phyloP scores from a whole-genome alignment of 148 eudicot species.

The Vaccinium vitisidaea region DNA sequence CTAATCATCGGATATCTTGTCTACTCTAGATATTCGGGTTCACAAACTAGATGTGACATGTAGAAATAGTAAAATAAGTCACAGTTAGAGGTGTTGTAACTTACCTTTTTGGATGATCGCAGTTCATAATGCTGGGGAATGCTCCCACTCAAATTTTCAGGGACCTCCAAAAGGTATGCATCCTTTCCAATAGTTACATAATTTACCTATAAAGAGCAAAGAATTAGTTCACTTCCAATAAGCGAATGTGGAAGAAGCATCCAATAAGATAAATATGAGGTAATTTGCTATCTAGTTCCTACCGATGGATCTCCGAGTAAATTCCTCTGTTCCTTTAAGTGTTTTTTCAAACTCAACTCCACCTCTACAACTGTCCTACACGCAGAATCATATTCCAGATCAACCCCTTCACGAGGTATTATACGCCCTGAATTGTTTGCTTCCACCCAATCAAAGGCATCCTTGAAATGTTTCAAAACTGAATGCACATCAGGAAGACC shows the following conservation, averaged over 20 bases:
- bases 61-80: not conserved
- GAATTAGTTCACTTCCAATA: not conserved
- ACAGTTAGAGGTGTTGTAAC: not conserved
- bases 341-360: conserved; percentile 56
- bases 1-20: not conserved
- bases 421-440: conserved; percentile 89
- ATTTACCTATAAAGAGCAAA: conserved; percentile 48
- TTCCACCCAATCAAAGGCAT: conserved; percentile 93
- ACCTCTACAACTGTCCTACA: conserved; percentile 54
- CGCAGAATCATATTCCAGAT: conserved; percentile 75
- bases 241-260: conserved; percentile 16
- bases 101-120: conserved; percentile 91
- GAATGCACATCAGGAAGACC: conserved; percentile 69
- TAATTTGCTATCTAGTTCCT: conserved; percentile 26
- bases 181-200: conserved; percentile 91
- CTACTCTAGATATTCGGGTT: not conserved
- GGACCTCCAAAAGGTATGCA: conserved; percentile 82
- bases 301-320: conserved; percentile 72
- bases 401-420: conserved; percentile 83
- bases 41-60: conserved; percentile 5
- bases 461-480: conserved; percentile 64
- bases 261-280: not conserved
- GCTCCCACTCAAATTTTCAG: conserved; percentile 54
- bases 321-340: conserved; percentile 73
- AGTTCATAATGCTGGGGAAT: conserved; percentile 75